phyloP scores from a whole-genome alignment of 148 eudicot species.

The Dysphania ambrosioides region DNA sequence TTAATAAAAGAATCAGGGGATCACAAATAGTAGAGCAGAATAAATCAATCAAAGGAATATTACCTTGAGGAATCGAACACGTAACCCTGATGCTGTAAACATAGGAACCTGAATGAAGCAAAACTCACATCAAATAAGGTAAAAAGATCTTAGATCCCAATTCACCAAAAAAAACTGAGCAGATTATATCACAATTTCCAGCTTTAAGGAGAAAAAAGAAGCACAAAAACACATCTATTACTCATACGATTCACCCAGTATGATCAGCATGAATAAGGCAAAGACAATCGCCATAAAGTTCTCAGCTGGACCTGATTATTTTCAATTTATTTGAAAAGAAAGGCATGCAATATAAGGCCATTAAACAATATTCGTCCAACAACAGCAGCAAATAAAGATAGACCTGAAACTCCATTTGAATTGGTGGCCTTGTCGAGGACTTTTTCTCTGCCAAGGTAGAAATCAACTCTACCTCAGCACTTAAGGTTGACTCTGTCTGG shows the following conservation, averaged over 20 bases:
- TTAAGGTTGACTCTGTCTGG: constrained; percentile 94
- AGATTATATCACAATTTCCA: no score
- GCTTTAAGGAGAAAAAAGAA: neutral
- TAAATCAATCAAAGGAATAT: neutral
- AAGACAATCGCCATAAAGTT: neutral
- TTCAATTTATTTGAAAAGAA: neutral
- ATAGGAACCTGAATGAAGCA: constrained; percentile 75
- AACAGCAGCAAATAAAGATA: constrained; percentile 1
- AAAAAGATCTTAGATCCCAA: no score
- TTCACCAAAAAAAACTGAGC: no score
- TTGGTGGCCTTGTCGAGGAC: constrained; percentile 93
- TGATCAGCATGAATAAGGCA: neutral
- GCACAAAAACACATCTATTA: neutral
- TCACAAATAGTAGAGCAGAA: neutral
- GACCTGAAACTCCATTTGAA: constrained; percentile 99
- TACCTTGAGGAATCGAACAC: constrained; percentile 97
- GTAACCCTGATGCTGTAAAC: constrained; percentile 98
- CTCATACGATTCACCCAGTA: neutral
- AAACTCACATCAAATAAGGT: neutral
- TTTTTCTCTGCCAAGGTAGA: constrained; percentile 95
- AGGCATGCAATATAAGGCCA: neutral
- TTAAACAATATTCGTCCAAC: neutral
- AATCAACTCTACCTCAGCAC: constrained; percentile 96
- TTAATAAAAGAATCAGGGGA: neutral
- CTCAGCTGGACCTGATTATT: neutral